phyloP scores from a whole-genome alignment of 192 early-diverging fungal species.

The Podila epigama region DNA sequence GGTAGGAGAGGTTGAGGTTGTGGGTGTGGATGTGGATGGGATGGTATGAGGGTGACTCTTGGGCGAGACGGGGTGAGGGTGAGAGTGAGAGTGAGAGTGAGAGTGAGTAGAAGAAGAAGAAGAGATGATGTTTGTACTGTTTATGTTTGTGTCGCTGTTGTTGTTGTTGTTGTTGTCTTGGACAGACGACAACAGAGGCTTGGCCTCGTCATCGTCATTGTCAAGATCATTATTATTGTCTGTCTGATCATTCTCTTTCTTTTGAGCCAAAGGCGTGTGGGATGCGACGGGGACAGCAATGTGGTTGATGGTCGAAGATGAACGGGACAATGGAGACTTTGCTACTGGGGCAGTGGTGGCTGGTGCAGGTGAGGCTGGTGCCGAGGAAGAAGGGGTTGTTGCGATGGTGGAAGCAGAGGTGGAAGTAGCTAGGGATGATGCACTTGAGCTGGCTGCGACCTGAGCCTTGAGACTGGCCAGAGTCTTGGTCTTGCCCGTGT shows the following conservation, averaged over 20 bases:
- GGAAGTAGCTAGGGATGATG: not conserved
- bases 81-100: constrained; percentile 6
- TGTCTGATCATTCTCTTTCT: constrained; percentile 10
- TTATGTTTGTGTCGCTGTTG: constrained; percentile 2
- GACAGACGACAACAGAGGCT: no score
- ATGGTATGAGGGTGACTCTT: not conserved
- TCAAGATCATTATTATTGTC: constrained; percentile 3
- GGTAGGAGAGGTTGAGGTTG: no score
- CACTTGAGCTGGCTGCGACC: not conserved
- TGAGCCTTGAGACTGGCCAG: constrained; percentile 22
- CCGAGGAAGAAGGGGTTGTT: not conserved
- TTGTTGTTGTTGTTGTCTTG: constrained; percentile 5
- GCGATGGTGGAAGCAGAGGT: constrained; percentile 5
- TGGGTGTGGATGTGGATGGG: not conserved
- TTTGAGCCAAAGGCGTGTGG: constrained; percentile 9
- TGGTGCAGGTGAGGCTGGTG: constrained; percentile 9
- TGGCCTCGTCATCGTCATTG: not conserved
- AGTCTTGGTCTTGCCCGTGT: constrained; percentile 25
- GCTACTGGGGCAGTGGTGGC: not conserved
- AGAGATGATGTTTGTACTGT: not conserved
- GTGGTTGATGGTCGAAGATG: constrained; percentile 36
- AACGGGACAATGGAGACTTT: not conserved
- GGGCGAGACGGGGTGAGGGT: not conserved
- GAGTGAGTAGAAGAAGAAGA: constrained; percentile 13
- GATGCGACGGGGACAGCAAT: constrained; percentile 11